A percentile compares a stretch with the other conserved stretches of the same genome.
phyloP scores from a whole-genome alignment of 106 monocot species.

The Apostasia shenzhenica region DNA sequence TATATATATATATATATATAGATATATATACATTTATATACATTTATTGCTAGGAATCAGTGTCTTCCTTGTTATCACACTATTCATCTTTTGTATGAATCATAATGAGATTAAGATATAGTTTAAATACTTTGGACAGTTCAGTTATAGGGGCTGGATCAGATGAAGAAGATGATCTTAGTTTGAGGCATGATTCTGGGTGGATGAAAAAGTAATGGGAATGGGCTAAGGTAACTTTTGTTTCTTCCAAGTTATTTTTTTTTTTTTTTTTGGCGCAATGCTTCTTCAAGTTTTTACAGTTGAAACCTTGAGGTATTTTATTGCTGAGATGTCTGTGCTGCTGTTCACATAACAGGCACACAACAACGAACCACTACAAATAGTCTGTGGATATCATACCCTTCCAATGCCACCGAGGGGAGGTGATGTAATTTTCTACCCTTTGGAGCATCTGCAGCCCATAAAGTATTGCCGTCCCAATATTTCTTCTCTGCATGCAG shows the following conservation, averaged over 20 bases:
- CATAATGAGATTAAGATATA: constrained; percentile 6
- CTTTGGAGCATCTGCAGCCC: constrained; percentile 84
- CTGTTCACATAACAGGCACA: constrained; percentile 40
- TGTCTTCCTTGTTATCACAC: background rate
- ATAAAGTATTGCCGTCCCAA: constrained; percentile 63
- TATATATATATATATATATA: too few relatives aligned
- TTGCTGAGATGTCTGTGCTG: background rate
- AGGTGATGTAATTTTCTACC: constrained; percentile 80
- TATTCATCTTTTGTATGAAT: background rate
- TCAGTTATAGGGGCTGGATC: constrained; percentile 69
- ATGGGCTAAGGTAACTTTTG: constrained; percentile 87
- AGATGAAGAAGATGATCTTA: constrained; percentile 69
- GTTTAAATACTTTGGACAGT: constrained; percentile 68
- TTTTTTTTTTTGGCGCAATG: background rate
- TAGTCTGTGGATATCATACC: constrained; percentile 83
- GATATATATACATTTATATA: too few relatives aligned
- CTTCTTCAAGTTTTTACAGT: too few relatives aligned
- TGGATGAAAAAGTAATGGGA: constrained; percentile 86
- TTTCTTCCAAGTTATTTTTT: background rate
- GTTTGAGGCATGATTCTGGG: constrained; percentile 47
- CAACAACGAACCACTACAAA: constrained; percentile 79
- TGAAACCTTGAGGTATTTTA: background rate
- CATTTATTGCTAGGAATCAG: too few relatives aligned
- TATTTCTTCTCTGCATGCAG: constrained; percentile 37
- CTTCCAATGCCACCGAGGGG: constrained; percentile 69